Evolutionary conservation across 2,329 filamentous ascomycete genomes (phyloP).

Genomic region (Colletotrichum zoysiae): DNA sequence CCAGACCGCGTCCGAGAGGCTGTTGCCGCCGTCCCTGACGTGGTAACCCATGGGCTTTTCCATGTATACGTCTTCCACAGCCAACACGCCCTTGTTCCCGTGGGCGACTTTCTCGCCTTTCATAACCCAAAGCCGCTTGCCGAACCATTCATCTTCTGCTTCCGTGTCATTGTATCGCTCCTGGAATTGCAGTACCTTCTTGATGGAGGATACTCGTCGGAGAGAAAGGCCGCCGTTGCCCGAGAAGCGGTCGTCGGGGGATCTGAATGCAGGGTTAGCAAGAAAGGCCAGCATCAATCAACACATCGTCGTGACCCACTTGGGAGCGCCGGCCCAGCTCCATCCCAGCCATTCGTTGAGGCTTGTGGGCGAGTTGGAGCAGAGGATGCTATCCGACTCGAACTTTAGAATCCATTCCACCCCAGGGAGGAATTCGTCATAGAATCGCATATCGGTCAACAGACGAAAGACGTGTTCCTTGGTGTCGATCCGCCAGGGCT

Average conservation of each 20-base stretch:
- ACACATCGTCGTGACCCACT: conserved; percentile 49
- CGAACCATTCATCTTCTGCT: conserved; percentile 69
- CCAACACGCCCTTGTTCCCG: conserved; percentile 56
- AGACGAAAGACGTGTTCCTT: conserved; percentile 63
- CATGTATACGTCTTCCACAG: conserved; percentile 63
- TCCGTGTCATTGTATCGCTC: conserved; percentile 62
- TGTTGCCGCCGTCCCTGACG: conserved; percentile 57
- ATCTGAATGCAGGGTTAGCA: conserved; percentile 46
- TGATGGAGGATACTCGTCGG: conserved; percentile 64
- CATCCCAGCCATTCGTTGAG: conserved; percentile 67
- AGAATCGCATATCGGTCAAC: conserved; percentile 65
- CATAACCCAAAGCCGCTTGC: conserved; percentile 60
- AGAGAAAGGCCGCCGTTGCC: conserved; percentile 68
- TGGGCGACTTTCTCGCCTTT: conserved; percentile 63
- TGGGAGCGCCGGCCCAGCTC: conserved; percentile 66
- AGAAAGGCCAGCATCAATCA: not conserved
- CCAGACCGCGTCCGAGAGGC: conserved; percentile 61
- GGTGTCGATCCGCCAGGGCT: conserved; percentile 59
- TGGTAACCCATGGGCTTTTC: conserved; percentile 68
- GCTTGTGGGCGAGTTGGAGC: conserved; percentile 64
- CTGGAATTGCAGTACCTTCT: conserved; percentile 62
- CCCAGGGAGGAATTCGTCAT: conserved; percentile 62
- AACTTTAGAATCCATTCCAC: conserved; percentile 68
- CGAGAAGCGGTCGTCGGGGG: conserved; percentile 58
- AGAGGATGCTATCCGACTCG: conserved; percentile 68